Evolutionary conservation across 2,329 filamentous ascomycete species (phyloP).

Genomic region (Cercospora beticola): DNA sequence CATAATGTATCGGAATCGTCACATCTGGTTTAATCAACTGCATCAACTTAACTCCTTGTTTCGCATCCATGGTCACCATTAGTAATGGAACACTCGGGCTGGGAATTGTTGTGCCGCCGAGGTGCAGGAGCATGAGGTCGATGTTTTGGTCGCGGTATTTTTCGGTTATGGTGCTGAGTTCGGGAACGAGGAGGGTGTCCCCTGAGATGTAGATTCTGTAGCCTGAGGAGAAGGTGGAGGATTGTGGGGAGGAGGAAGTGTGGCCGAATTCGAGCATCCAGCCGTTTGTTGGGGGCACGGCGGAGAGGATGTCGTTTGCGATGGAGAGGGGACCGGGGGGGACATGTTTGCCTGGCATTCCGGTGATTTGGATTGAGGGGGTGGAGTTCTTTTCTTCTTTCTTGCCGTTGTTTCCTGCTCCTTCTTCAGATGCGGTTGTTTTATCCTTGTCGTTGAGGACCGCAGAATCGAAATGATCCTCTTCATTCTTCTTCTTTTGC

Average conservation of each 20-base stretch:
- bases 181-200: slow-evolving; percentile 63
- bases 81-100: slow-evolving; percentile 58
- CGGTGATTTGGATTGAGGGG: slow-evolving; percentile 58
- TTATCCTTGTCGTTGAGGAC: slow-evolving; percentile 44
- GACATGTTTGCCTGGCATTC: slow-evolving; percentile 65
- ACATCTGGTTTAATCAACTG: slow-evolving; percentile 59
- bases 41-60: slow-evolving; percentile 62
- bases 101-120: slow-evolving; percentile 66
- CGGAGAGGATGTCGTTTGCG: slow-evolving; percentile 51
- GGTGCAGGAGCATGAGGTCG: slow-evolving; percentile 66
- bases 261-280: slow-evolving; percentile 66
- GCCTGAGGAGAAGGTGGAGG: slow-evolving; percentile 33
- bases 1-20: slow-evolving; percentile 64
- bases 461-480: slow-evolving; percentile 28
- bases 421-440: slow-evolving; percentile 19
- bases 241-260: slow-evolving; percentile 19
- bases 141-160: slow-evolving; percentile 55
- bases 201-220: slow-evolving; percentile 63
- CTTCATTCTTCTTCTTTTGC: not conserved
- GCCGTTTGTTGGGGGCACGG: slow-evolving; percentile 64
- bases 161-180: slow-evolving; percentile 60
- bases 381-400: not conserved
- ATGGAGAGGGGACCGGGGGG: slow-evolving; percentile 45
- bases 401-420: not conserved
- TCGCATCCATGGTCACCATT: slow-evolving; percentile 69